Evolutionary conservation across 805 yeast species (phyloP).

Genomic region (Debaryomyces maramus): DNA sequence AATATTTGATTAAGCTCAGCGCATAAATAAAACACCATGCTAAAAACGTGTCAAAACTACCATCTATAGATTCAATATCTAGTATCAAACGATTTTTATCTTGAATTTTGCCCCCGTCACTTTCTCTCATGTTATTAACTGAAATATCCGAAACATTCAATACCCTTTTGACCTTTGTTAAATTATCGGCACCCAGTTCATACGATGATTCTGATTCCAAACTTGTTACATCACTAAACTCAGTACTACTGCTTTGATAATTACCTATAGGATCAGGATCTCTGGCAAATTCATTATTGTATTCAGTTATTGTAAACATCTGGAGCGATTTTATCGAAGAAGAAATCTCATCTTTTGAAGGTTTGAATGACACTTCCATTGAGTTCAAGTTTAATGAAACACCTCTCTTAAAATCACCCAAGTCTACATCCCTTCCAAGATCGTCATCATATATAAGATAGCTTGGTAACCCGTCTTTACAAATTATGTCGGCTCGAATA

Average conservation of each 20-base stretch:
- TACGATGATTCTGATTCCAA: conserved; percentile 23
- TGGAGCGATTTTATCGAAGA: conserved; percentile 23
- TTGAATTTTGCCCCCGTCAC: conserved; percentile 6
- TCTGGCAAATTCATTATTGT: conserved; percentile 31
- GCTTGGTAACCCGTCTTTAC: conserved; percentile 42
- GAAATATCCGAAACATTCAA: conserved; percentile 26
- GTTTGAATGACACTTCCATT: conserved; percentile 22
- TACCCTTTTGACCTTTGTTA: conserved; percentile 34
- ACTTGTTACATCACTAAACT: conserved; percentile 35
- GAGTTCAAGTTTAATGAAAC: conserved; percentile 28
- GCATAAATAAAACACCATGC: conserved; percentile 45
- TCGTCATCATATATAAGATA: conserved; percentile 24
- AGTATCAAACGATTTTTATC: conserved; percentile 29
- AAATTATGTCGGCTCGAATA: conserved; percentile 34
- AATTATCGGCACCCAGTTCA: conserved; percentile 13
- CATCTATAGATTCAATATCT: conserved; percentile 37
- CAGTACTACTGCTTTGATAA: conserved; percentile 15
- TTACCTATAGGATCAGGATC: conserved; percentile 33
- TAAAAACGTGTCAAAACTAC: conserved; percentile 39
- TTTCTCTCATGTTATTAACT: conserved; percentile 21
- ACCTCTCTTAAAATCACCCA: conserved; percentile 40
- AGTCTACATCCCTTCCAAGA: conserved; percentile 27
- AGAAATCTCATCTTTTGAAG: conserved; percentile 20
- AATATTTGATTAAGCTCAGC: conserved; percentile 28
- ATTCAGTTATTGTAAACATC: conserved; percentile 40